Evolutionary conservation across 2,329 filamentous ascomycete genomes (phyloP), one percentile per base, ranked within the genome.

Genomic region (Ascochyta clinopodiicola): DNA sequence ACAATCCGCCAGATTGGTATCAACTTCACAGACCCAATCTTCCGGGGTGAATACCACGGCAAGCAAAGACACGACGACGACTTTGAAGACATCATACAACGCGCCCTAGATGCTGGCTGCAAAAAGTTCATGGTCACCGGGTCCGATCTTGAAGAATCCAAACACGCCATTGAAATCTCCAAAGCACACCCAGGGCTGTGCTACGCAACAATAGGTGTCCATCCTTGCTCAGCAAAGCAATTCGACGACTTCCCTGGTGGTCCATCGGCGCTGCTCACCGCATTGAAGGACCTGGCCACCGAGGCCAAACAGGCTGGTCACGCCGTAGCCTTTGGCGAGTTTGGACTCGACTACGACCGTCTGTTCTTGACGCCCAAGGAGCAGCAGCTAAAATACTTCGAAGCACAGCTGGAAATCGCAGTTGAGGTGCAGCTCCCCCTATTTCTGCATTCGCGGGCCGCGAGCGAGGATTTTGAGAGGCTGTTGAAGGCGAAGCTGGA

Each of bases 281-380:
- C 85, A 27, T 82, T 98, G n/a, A 82, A 82, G 39, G 70, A 78
- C 6, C 79, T 97, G 2, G 85, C 93, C 4, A 70, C 83, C 2
- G 77, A 85, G 32, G 84, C 86, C 1, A 86, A 85, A 64, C 73
- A 76, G 44, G 73, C 75, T 10, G 83, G 84, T 0, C 82, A 90
- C 36, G 88, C 91, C 1, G 84, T 85, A 6, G 94, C 95, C 6
- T 92, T 97, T 73, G 95, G 95, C 44, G 95, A 99, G 77, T 92
- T 99, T 59, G 95, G 95, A 2, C 88, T 99, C 4, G 95, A 99
- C 78, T 99, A 98, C 72, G 95, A 99, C 78, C 87, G 95, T 2
- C 80, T 99, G 32, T 90, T 91, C 67, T 88, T 93, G 68, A 92
- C 90, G 69, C 86, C 88, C 35, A 90, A 88, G 68, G 87, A 88